phyloP scores from a whole-genome alignment of 805 yeast species.

The Schwanniomyces vanrijiae region DNA sequence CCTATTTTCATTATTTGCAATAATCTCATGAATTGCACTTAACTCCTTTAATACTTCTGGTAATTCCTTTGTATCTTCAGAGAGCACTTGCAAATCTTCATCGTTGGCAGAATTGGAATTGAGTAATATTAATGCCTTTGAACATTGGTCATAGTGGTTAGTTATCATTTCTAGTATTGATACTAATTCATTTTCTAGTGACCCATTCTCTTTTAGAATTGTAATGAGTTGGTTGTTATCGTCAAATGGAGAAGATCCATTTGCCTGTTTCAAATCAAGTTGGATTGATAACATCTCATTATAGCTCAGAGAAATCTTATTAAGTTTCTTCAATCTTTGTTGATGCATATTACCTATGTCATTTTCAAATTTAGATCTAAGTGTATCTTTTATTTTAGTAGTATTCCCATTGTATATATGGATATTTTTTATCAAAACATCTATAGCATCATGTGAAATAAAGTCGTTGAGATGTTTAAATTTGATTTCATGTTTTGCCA shows the following conservation, averaged over 20 bases:
- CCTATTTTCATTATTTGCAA: conserved; percentile 33
- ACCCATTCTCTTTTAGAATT: conserved; percentile 41
- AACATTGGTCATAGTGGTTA: conserved; percentile 80
- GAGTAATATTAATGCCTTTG: conserved; percentile 44
- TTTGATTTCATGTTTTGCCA: neutral
- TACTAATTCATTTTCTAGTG: conserved; percentile 69
- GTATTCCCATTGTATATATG: conserved; percentile 25
- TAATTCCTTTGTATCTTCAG: conserved; percentile 55
- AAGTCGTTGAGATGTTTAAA: conserved; percentile 25
- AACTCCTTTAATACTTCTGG: conserved; percentile 55
- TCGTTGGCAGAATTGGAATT: conserved; percentile 12
- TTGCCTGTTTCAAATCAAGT: conserved; percentile 11
- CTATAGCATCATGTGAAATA: conserved; percentile 33
- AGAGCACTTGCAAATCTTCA: conserved; percentile 45
- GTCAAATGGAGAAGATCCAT: conserved; percentile 8
- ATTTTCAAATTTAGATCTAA: conserved; percentile 15
- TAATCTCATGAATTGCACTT: conserved; percentile 34
- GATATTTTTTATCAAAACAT: conserved; percentile 23
- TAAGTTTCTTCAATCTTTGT: conserved; percentile 12
- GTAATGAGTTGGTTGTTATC: conserved; percentile 18
- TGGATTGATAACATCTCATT: conserved; percentile 20
- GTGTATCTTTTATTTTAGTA: conserved; percentile 15
- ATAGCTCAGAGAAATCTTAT: conserved; percentile 13
- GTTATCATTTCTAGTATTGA: conserved; percentile 68
- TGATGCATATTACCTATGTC: conserved; percentile 14